These are phyloP conservation scores for Zygosaccharomyces pseudobailii DNA, from an alignment of 1,139 yeast genomes.

Conservation along the genomic window DNA sequence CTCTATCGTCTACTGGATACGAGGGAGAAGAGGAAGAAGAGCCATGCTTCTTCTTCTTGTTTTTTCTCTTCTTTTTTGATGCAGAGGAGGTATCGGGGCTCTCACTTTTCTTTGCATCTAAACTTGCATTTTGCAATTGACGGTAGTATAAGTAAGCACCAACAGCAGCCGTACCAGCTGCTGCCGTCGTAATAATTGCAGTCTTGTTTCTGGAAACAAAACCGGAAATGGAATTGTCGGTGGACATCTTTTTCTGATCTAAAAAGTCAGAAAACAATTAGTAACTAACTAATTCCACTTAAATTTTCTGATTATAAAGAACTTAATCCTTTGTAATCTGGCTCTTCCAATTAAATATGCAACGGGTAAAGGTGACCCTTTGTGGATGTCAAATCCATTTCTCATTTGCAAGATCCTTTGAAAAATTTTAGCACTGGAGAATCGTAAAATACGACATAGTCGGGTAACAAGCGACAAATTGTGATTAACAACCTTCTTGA, in stretches of 20 bases:
- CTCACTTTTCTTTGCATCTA: constrained; percentile 14
- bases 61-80: constrained; percentile 36
- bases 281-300: background rate
- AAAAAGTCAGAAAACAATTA: background rate
- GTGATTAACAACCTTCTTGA: background rate
- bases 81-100: constrained; percentile 15
- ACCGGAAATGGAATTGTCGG: constrained; percentile 26
- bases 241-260: constrained; percentile 8
- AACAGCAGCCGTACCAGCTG: constrained; percentile 59
- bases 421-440: background rate
- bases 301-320: background rate
- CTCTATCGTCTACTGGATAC: constrained; percentile 47
- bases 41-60: constrained; percentile 39
- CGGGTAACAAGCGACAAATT: background rate
- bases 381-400: constrained; percentile 2
- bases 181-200: constrained; percentile 57
- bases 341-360: background rate
- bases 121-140: constrained; percentile 31
- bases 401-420: background rate
- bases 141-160: constrained; percentile 50
- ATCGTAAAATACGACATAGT: background rate
- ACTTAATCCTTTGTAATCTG: constrained; percentile 7
- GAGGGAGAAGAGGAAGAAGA: constrained; percentile 35
- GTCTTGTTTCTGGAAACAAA: constrained; percentile 56
- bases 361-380: constrained; percentile 1